Evolutionary conservation across 148 eudicot species (phyloP).

Genomic region (Simmondsia chinensis): DNA sequence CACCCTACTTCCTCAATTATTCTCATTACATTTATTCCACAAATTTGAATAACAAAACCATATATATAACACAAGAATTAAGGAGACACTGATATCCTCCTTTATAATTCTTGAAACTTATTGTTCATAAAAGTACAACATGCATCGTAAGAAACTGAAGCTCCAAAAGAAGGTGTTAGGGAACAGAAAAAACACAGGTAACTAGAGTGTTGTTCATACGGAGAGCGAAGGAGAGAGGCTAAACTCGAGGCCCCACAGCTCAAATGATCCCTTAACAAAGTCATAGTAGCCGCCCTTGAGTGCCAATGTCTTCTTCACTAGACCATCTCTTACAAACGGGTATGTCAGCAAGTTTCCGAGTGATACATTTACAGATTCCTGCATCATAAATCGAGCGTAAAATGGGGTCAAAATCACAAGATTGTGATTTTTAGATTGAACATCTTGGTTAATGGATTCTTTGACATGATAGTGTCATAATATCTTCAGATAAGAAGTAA

Average conservation of each 20-base stretch:
- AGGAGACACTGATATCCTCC: conserved; percentile 6
- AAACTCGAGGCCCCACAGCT: conserved; percentile 93
- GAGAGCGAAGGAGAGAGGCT: conserved; percentile 72
- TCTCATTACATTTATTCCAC: not conserved
- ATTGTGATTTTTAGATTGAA: no score
- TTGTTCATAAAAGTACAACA: conserved; percentile 16
- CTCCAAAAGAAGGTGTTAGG: conserved; percentile 1
- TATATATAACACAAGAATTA: not conserved
- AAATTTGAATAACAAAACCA: not conserved
- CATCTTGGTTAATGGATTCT: no score
- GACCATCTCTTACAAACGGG: conserved; percentile 89
- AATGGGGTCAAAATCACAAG: not conserved
- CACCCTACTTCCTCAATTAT: not conserved
- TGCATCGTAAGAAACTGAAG: conserved; percentile 14
- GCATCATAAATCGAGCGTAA: conserved; percentile 10
- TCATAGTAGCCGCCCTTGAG: conserved; percentile 93
- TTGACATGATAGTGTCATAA: no score
- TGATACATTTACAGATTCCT: conserved; percentile 96
- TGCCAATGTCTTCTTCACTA: conserved; percentile 70
- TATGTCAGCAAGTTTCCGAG: conserved; percentile 82
- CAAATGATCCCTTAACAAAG: conserved; percentile 78
- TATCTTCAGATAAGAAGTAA: no score
- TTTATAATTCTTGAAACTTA: conserved; percentile 6
- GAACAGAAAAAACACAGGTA: conserved; percentile 10
- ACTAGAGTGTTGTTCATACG: conserved; percentile 49